phyloP scores from a whole-genome alignment of 495 filamentous ascomycete species.

The Talaromyces trachyspermus region DNA sequence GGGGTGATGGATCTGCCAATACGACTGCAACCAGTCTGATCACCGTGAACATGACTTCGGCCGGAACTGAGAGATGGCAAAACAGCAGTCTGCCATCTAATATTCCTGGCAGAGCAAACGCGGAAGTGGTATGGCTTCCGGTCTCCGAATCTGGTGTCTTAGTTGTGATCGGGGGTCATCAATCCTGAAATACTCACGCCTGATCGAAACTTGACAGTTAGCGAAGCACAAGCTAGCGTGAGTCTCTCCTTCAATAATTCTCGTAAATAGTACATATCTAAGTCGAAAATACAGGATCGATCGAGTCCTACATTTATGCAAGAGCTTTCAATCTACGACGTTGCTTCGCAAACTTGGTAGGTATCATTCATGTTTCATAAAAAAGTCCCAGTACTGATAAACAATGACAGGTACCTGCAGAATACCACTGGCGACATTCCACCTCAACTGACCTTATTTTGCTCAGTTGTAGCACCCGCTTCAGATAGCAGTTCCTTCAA shows the following conservation, averaged over 20 bases:
- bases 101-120: constrained; percentile 43
- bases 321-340: constrained; percentile 53
- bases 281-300: not conserved
- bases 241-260: not conserved
- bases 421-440: constrained; percentile 39
- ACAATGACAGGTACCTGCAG: constrained; percentile 32
- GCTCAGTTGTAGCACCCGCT: constrained; percentile 50
- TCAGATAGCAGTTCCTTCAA: constrained; percentile 48
- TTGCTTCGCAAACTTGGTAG: constrained; percentile 24
- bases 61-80: constrained; percentile 38
- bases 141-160: constrained; percentile 49
- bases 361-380: not conserved
- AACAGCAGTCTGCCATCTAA: constrained; percentile 41
- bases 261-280: not conserved
- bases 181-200: constrained; percentile 30
- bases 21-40: constrained; percentile 44
- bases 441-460: constrained; percentile 42
- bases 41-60: constrained; percentile 42
- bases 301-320: constrained; percentile 46
- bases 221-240: not conserved
- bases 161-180: constrained; percentile 51
- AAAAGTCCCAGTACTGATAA: not conserved
- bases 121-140: constrained; percentile 59
- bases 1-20: constrained; percentile 18
- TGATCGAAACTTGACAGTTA: not conserved